Base-by-base conservation (phyloP, 2,329 filamentous ascomycete genomes). In the Microsporum ferrugineum region DNA sequence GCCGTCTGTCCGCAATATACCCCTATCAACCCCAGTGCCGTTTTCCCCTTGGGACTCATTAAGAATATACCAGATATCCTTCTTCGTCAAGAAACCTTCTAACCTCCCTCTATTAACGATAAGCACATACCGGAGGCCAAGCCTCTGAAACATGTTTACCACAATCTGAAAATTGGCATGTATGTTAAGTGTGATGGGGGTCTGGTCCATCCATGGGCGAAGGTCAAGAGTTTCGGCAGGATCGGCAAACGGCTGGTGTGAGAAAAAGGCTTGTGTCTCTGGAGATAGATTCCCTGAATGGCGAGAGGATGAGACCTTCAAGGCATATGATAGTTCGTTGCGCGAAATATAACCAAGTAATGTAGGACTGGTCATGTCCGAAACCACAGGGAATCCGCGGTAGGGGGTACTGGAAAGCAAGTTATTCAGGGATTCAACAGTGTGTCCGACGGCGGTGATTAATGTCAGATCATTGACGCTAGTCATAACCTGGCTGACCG, bases 181-280 rank as follows among this genome's bases (percentile, higher is more conserved):
- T 27, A 84, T 85, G 47, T 90, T 88, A 17, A 97, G 80, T 0
- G 94, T 97, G 55, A 99, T 88, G 0, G 94, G 94, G 0, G 94
- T 99, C 73, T 96, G 92, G 73, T 99, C 94, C 91, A 99, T 96
- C 94, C 94, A 99, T 1, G 91, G 91, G 5, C 92, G 81, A 8
- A 99, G 81, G 74, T 99, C 94, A 43, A 99, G 84, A 0, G 87
- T 91, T 14, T 84, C 81, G 23, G 82, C 79, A 0, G 89, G 88
- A 68, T 95, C 89, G 0, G 88, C 87, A 60, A 92, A 84, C 1
- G 88, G 86, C 69, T 91, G 88, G 70, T 95, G 89, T 0, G 84
- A 82, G 75, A 99, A 96, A 74, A 88, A 91, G 49, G 87, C 87
- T 71, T 92, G 88, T 0, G 91, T 88, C 63, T 88, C 85, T 0